A percentile compares a stretch with the other conserved stretches of the same genome.
Conservation (phyloP, 1,139 yeast genomes). For the Kurtzmaniella natalensis region DNA sequence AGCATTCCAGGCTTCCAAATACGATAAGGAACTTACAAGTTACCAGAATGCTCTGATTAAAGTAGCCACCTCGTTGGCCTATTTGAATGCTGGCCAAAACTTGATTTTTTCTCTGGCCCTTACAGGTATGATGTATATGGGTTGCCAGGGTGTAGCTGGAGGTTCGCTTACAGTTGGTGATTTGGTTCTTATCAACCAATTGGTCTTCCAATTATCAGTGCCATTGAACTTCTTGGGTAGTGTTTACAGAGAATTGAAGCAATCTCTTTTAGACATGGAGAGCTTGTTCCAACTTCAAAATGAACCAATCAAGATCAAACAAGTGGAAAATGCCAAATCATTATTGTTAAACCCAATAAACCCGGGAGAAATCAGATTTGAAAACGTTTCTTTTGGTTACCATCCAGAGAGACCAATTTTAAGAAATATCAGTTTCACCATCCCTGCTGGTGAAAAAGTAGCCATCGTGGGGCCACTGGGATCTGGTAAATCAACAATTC, state of each 20-base stretch:
- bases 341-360: conserved; percentile 38
- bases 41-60: conserved; percentile 83
- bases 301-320: conserved; percentile 63
- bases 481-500: conserved; percentile 88
- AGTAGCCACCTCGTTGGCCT: conserved; percentile 90
- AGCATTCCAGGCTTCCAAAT: conserved; percentile 69
- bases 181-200: conserved; percentile 89
- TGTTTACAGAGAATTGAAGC: conserved; percentile 91
- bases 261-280: conserved; percentile 90
- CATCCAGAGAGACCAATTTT: conserved; percentile 85
- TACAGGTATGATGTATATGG: conserved; percentile 98
- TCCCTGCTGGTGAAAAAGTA: conserved; percentile 87
- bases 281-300: conserved; percentile 79
- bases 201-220: conserved; percentile 91
- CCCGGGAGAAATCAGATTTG: conserved; percentile 76
- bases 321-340: conserved; percentile 58
- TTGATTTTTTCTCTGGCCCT: conserved; percentile 86
- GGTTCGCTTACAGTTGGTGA: conserved; percentile 92
- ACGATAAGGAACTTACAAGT: conserved; percentile 66
- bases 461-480: conserved; percentile 97
- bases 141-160: conserved; percentile 85
- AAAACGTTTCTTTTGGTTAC: conserved; percentile 90
- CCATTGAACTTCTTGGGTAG: conserved; percentile 93
- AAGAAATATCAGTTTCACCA: conserved; percentile 72
- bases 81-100: conserved; percentile 87